Percentiles rank a stretch among this genome's conserved stretches.
These are phyloP conservation scores for Vitellaria paradoxa DNA, from an alignment of 179 eudicot genomes.

Conservation along the genomic window DNA sequence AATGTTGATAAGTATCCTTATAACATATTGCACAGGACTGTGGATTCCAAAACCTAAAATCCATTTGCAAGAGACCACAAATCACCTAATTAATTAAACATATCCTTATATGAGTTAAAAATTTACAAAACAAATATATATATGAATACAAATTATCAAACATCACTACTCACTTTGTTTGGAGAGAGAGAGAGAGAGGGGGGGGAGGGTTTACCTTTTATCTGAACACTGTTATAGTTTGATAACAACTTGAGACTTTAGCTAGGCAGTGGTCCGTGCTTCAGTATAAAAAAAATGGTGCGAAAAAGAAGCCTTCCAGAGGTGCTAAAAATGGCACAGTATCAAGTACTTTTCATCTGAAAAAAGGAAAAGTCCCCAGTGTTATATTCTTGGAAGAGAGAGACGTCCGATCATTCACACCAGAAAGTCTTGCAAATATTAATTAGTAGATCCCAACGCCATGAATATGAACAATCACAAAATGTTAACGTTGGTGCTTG, in stretches of 20 bases:
- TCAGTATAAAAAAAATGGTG: background rate
- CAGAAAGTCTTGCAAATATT: too few relatives aligned
- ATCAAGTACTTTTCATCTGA: slow-evolving; percentile 18
- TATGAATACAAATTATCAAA: too few relatives aligned
- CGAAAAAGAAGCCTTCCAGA: background rate
- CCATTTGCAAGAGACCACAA: too few relatives aligned
- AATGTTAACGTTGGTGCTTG: background rate
- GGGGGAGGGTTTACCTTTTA: background rate
- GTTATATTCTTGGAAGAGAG: background rate
- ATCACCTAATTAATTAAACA: too few relatives aligned
- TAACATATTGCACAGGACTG: too few relatives aligned
- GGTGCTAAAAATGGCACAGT: slow-evolving; percentile 7
- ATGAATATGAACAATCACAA: slow-evolving; percentile 12
- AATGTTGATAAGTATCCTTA: too few relatives aligned
- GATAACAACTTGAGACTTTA: slow-evolving; percentile 12
- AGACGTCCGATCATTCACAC: background rate
- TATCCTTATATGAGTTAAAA: too few relatives aligned
- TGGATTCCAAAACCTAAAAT: too few relatives aligned
- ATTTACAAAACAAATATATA: too few relatives aligned
- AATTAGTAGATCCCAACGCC: background rate
- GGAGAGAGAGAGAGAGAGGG: background rate
- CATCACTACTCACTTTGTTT: too few relatives aligned
- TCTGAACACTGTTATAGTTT: background rate
- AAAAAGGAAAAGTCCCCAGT: slow-evolving; percentile 7
- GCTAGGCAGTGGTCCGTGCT: slow-evolving; percentile 11